These are phyloP conservation scores for Pyricularia grisea DNA, from an alignment of 2,329 filamentous ascomycete species.

Conservation along the genomic window DNA sequence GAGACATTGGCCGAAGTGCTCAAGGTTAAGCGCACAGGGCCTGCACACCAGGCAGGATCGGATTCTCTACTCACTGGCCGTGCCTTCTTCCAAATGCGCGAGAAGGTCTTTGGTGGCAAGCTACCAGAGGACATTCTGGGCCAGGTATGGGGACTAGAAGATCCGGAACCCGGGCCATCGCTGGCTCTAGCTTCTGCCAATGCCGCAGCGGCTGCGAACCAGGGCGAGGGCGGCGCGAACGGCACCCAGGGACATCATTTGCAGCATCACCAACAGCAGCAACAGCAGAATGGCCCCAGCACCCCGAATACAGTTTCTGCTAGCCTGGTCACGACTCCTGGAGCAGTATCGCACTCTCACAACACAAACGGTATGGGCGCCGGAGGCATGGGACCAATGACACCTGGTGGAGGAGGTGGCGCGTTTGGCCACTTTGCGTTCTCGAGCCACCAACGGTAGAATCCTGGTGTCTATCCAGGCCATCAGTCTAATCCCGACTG, in stretches of 20 bases:
- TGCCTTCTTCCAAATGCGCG: constrained; percentile 89
- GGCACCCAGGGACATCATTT: constrained; percentile 20
- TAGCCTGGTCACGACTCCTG: constrained; percentile 49
- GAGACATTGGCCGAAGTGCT: constrained; percentile 92
- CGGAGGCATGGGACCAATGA: constrained; percentile 57
- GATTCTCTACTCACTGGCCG: constrained; percentile 89
- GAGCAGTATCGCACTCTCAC: constrained; percentile 49
- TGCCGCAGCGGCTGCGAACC: background rate
- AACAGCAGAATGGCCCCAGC: constrained; percentile 32
- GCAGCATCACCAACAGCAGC: constrained; percentile 20
- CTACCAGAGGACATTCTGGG: constrained; percentile 77
- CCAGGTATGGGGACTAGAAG: constrained; percentile 88
- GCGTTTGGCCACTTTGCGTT: constrained; percentile 67
- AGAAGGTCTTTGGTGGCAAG: constrained; percentile 75
- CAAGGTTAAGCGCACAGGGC: constrained; percentile 79
- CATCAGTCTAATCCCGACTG: background rate
- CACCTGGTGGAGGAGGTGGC: constrained; percentile 65
- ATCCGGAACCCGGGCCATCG: constrained; percentile 43
- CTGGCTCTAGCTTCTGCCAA: constrained; percentile 17
- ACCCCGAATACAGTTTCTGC: constrained; percentile 56
- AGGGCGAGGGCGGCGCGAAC: constrained; percentile 15
- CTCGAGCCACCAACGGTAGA: constrained; percentile 14
- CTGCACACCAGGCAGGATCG: constrained; percentile 85
- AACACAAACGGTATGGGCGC: constrained; percentile 44
- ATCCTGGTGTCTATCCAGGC: background rate